Percentiles rank a stretch among this genome's conserved stretches.
phyloP scores from a whole-genome alignment of 176 grass and related monocot genomes.

The Carex scoparia region DNA sequence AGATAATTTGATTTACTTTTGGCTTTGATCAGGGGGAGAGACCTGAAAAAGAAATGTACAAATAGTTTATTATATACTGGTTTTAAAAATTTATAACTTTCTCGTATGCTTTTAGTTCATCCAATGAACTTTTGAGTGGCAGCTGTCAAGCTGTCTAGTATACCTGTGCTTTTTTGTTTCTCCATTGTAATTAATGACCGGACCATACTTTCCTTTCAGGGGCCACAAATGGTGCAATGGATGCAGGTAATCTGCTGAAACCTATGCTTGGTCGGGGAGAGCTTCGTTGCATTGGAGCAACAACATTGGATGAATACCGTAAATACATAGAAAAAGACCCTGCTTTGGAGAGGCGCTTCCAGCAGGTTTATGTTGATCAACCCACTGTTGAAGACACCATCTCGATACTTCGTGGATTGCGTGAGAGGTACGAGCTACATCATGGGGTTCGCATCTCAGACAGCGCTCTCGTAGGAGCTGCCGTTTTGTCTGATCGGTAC shows the following conservation, averaged over 20 bases:
- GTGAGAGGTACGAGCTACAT: conserved; percentile 96
- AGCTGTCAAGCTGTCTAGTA: background rate
- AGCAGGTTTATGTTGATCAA: conserved; percentile 98
- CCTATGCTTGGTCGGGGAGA: conserved; percentile 99
- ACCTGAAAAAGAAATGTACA: background rate
- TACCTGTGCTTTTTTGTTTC: background rate
- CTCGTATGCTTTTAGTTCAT: background rate
- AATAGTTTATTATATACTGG: background rate
- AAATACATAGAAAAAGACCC: conserved; percentile 99
- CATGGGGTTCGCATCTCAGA: conserved; percentile 97
- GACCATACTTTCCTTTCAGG: conserved; percentile 39
- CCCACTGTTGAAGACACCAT: conserved; percentile 95
- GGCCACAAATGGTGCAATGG: conserved; percentile 97
- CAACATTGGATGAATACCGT: conserved; percentile 93
- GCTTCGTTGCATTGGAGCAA: conserved; percentile 90
- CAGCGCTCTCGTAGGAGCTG: conserved; percentile 80
- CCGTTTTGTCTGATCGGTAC: conserved; percentile 88
- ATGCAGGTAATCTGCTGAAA: conserved; percentile 94
- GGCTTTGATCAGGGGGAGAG: background rate
- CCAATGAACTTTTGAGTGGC: background rate
- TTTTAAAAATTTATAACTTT: background rate
- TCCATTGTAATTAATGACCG: background rate
- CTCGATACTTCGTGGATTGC: conserved; percentile 81
- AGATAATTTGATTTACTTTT: background rate
- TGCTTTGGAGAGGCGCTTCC: conserved; percentile 91